Evolutionary conservation across 805 yeast species (phyloP).

Genomic region (Sugiyamaella mastotermitis): DNA sequence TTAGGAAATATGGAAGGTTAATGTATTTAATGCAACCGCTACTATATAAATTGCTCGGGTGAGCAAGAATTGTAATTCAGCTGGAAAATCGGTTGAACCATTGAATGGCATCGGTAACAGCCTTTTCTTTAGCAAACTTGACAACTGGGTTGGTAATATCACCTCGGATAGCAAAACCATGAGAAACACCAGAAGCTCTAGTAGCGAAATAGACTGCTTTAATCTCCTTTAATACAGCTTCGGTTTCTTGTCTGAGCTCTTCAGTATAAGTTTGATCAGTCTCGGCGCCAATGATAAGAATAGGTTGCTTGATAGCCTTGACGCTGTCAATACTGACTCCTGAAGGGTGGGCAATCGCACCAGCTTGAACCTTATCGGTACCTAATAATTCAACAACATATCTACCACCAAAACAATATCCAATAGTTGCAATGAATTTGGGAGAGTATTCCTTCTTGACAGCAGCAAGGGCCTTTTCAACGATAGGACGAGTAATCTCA

Average conservation of each 20-base stretch:
- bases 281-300: conserved; percentile 72
- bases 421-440: conserved; percentile 51
- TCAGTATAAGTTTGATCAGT: conserved; percentile 54
- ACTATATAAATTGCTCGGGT: too few relatives aligned
- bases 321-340: conserved; percentile 64
- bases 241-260: conserved; percentile 59
- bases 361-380: conserved; percentile 39
- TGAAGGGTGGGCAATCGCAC: conserved; percentile 83
- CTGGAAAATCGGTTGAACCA: conserved; percentile 21
- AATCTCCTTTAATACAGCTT: conserved; percentile 47
- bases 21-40: too few relatives aligned
- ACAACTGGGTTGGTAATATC: conserved; percentile 50
- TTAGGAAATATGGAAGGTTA: too few relatives aligned
- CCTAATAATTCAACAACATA: conserved; percentile 49
- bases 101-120: conserved; percentile 30
- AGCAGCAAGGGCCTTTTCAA: conserved; percentile 40
- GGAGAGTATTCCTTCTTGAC: conserved; percentile 43
- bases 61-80: too few relatives aligned
- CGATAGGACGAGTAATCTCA: conserved; percentile 43
- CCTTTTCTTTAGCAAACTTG: conserved; percentile 62
- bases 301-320: conserved; percentile 51
- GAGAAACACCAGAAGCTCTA: conserved; percentile 56
- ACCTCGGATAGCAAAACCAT: conserved; percentile 81
- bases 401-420: conserved; percentile 85
- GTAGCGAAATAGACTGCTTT: conserved; percentile 55